Evolutionary conservation across 306 rosid species (phyloP), one percentile per base, ranked within the genome.

Genomic region (Pyrus communis): DNA sequence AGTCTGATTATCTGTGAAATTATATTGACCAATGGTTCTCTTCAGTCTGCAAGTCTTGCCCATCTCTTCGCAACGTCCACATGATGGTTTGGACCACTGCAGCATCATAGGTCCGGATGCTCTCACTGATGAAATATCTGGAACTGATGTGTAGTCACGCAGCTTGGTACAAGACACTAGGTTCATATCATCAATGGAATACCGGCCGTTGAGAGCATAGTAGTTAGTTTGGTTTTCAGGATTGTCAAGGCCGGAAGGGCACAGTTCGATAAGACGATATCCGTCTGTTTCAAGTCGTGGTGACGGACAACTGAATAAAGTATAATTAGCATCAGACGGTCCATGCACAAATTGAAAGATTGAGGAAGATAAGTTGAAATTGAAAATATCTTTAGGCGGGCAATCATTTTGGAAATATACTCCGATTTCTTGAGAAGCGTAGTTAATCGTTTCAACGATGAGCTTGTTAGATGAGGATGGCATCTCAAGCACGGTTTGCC

Each of bases 291-390:
- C 52, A 9, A 1, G 11, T 12, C 9, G n/a, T n/a, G 71, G 30
- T 40, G 71, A 46, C 17, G 52, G 30, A 63, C 89, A 88, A 35
- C 84, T 84, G 81, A 84, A 80, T 5, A 85, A 18, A 30, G 75
- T 7, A 46, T 0, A 46, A 46, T 46, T 3, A 46, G 4, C 0
- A 35, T 0, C 23, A 46, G 2, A 0, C 3, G 45, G 58, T 21
- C 38, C 18, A 18, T 57, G 2, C 5, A 12, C 1, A 4, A 0
- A 14, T 21, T 0, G 5, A n/a, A 67, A 67, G 52, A 4, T 1
- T 9, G 17, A 8, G 77, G 64, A 35, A 80, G 12, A 55, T 8
- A 55, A 28, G 18, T 38, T 76, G 78, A 28, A 64, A 77, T 45
- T 54, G 3, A 9, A 52, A 28, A 79, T 30, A 10, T 54, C 64